These are phyloP conservation scores for Ophiocordyceps robertsii DNA, from an alignment of 2,329 filamentous ascomycete genomes.

Conservation along the genomic window DNA sequence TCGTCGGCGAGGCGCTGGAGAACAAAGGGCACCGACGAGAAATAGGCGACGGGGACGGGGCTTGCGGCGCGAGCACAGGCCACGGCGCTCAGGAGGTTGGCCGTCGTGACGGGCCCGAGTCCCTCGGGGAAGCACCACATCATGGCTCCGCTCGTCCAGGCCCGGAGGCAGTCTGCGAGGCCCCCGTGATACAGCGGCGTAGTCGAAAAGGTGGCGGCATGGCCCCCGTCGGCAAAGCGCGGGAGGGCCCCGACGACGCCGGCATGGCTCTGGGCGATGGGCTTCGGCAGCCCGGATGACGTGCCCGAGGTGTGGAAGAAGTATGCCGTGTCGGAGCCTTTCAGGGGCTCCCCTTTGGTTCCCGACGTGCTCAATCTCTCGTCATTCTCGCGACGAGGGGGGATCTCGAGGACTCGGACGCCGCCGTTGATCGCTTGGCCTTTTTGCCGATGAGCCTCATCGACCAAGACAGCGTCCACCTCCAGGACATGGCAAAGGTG, in stretches of 20 bases:
- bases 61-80: slow-evolving; percentile 16
- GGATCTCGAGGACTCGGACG: neutral
- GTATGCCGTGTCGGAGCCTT: slow-evolving; percentile 32
- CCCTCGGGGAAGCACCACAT: slow-evolving; percentile 51
- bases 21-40: slow-evolving; percentile 48
- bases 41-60: slow-evolving; percentile 32
- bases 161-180: slow-evolving; percentile 46
- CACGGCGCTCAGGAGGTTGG: slow-evolving; percentile 36
- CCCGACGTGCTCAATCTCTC: neutral
- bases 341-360: slow-evolving; percentile 1
- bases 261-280: slow-evolving; percentile 40
- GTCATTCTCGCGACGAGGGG: neutral
- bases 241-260: slow-evolving; percentile 39
- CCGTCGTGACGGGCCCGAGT: slow-evolving; percentile 38
- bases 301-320: slow-evolving; percentile 53
- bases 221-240: slow-evolving; percentile 19
- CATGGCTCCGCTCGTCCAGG: slow-evolving; percentile 44
- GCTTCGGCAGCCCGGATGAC: slow-evolving; percentile 48
- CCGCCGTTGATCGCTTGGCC: neutral
- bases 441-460: neutral
- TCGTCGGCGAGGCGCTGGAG: slow-evolving; percentile 37
- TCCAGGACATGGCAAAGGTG: slow-evolving; percentile 36
- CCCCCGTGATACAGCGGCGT: slow-evolving; percentile 56
- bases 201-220: slow-evolving; percentile 44
- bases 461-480: slow-evolving; percentile 24